phyloP scores from a whole-genome alignment of 768 basidiomycete species.

The Boletus vinaceobasis region DNA sequence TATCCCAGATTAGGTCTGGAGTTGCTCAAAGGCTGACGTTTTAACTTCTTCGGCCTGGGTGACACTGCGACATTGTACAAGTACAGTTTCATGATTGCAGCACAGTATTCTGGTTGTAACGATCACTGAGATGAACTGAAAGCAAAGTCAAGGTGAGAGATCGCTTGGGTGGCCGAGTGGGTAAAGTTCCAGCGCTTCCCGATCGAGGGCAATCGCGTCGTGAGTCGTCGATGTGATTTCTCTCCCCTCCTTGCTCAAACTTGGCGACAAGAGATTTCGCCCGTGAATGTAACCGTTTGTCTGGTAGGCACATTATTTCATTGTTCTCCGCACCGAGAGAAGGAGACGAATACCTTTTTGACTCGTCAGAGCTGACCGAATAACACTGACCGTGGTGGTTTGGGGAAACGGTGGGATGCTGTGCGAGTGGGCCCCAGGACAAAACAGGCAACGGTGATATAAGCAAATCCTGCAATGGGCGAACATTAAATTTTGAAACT shows the following conservation, averaged over 20 bases:
- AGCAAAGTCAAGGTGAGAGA: background rate
- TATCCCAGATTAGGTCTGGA: no score
- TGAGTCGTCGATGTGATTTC: background rate
- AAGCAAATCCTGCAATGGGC: no score
- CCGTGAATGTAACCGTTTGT: background rate
- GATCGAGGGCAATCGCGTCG: background rate
- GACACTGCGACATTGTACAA: no score
- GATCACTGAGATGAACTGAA: background rate
- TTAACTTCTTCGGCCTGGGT: no score
- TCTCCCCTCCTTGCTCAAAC: background rate
- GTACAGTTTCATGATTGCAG: no score
- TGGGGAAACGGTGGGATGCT: background rate
- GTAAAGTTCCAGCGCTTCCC: background rate
- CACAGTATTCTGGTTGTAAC: background rate
- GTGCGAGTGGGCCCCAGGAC: background rate
- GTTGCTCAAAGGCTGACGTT: no score
- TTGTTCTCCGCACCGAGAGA: background rate
- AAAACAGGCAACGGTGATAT: background rate
- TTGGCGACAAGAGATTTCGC: background rate
- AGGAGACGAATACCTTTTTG: background rate
- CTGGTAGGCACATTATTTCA: background rate
- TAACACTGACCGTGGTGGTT: background rate
- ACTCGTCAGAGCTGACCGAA: background rate
- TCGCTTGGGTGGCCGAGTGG: background rate
- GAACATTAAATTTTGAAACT: no score